Evolutionary conservation across 2,329 filamentous ascomycete genomes (phyloP), one percentile per base, ranked within the genome.

Genomic region (Nemania abortiva): DNA sequence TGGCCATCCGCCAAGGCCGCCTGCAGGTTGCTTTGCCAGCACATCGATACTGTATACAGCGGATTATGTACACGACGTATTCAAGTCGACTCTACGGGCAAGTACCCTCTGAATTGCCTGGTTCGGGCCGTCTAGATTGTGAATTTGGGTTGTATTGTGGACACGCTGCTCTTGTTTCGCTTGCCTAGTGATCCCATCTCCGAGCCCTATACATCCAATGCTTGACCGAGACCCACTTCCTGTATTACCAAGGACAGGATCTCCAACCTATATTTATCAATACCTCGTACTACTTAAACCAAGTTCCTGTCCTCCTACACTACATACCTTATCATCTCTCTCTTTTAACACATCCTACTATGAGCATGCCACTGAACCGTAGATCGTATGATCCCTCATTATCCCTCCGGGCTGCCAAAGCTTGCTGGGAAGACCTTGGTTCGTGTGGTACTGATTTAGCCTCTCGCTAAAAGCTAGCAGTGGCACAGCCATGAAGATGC

Each of bases 1-100:
- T 71, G 70, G 66, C 49, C 63, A 69, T 68, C 68, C 66, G 67
- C 70, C 65, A 72, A 71, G 71, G 60, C 68, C 71, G 66, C 71
- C 68, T 72, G 72, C 71, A 73, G 68, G 58, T 68, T 70, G 63
- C 65, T 68, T 68, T 67, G 65, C 62, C 59, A 68, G 57, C 65
- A 70, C 68, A 63, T 65, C 62, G 59, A 66, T 10, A 42, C 37
- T 42, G 13, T 42, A 15, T 55, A 71, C 63, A 53, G 49, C 37
- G 55, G 22, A 31, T 53, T 34, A 58, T 62, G 56, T 68, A 57
- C 59, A 52, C n/a, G 3, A 68, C 49, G 24, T 39, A 29, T 20
- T n/a, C 29, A 55, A 15, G 53, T n/a, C 53, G 22, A 34, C 5
- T 53, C 27, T 55, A 55, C 29, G 11, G 15, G 6, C 45, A 49